These are phyloP conservation scores for Diacronema lutheri DNA, from an alignment of 78 protist genomes.

Conservation along the genomic window DNA sequence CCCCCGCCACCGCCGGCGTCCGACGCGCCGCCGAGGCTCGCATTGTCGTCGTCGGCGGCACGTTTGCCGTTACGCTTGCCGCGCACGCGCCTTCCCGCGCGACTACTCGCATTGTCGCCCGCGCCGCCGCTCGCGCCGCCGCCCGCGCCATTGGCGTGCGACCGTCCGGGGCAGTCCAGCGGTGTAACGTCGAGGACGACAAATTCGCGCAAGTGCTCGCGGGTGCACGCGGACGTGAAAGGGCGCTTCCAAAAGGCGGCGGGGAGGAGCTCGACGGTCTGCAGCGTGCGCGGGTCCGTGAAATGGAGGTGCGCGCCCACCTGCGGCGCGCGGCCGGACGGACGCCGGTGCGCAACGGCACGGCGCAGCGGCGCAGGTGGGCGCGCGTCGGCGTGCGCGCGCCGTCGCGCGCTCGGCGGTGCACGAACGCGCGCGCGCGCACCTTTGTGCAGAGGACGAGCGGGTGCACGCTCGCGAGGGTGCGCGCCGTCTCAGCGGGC, in stretches of 20 bases:
- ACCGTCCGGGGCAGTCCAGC: background rate
- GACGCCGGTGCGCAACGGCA: no score
- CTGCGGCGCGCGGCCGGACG: no score
- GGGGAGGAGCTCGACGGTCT: background rate
- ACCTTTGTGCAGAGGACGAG: slow-evolving; percentile 57
- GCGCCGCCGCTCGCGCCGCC: no score
- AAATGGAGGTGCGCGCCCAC: background rate
- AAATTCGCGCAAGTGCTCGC: background rate
- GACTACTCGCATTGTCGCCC: no score
- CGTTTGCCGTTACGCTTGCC: no score
- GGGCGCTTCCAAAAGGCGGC: background rate
- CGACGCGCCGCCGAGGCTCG: no score
- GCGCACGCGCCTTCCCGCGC: background rate
- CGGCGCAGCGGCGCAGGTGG: no score
- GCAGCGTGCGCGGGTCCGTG: background rate
- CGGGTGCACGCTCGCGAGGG: slow-evolving; percentile 16
- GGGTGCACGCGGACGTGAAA: background rate
- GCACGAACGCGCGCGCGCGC: slow-evolving; percentile 34
- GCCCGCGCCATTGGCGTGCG: background rate
- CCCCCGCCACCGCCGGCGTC: background rate
- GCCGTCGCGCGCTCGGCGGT: no score
- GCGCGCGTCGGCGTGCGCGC: background rate
- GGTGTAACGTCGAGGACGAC: slow-evolving; percentile 7
- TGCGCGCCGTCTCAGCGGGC: slow-evolving; percentile 50
- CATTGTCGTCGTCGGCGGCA: no score